Base-by-base conservation (phyloP, 2,329 filamentous ascomycete genomes). In the Aspergillus sp. region DNA sequence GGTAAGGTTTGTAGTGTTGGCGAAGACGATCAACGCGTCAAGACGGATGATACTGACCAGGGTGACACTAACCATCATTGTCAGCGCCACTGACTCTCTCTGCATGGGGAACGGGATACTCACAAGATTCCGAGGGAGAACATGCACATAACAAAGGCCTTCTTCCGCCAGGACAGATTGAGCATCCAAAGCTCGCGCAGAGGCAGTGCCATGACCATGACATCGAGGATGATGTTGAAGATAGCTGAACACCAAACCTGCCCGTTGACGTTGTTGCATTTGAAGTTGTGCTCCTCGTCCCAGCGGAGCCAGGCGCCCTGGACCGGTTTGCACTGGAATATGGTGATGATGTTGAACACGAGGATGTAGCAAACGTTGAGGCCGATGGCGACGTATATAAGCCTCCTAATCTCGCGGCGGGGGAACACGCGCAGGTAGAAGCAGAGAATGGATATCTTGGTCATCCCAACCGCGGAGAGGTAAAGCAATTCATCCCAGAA, bases 1-100 rank as follows among this genome's bases (percentile, higher is more conserved):
- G 4, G 73, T 76, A 2, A 76, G 63, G 61, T 81, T 80, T 1
- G 61, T 45, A 3, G 77, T 78, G 37, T 66, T 70, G 9, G 73
- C 75, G 59, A 80, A 80, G 44, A 66, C 60, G 47, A 80, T 71
- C 17, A 80, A 71, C 6, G 74, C 75, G 11, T 71, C 68, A 3
- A 81, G 67, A n/a, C 78, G 76, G 27, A 81, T 64, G 48, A 77
- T 72, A 55, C 75, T 78, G 58, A 80, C 69, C n/a, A 80, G 59
- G 3, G 76, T 80, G 40, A 79, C 75, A 53, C 75, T 79, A 39
- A 11, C 27, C 27, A 4, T 27, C 27, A 8, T n/a, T 33, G 42
- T 61, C 41, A 63, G 27, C 1, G 9, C 8, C 27, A 3, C 27
- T 30, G 3, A 4, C 9, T 30, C 8, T 4, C 2, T 30, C 24